A percentile compares a stretch with the other conserved stretches of the same genome.
Evolutionary conservation across 257 asterid genomes (phyloP).

Genomic region (Ophiorrhiza pumila): DNA sequence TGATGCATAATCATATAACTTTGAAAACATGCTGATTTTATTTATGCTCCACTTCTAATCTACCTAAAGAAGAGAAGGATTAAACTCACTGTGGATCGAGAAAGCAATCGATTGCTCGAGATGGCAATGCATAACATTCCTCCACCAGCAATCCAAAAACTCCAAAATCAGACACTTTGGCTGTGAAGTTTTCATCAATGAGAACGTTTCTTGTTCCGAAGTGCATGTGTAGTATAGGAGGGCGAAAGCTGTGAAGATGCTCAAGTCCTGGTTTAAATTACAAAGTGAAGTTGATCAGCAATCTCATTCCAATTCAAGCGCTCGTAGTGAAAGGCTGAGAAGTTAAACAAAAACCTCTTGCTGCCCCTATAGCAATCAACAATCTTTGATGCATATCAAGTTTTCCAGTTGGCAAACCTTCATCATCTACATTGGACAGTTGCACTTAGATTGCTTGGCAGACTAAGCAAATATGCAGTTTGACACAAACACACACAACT

Average conservation of each 20-base stretch:
- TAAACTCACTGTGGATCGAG: constrained; percentile 18
- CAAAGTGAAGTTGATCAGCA: neutral
- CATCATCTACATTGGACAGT: constrained; percentile 5
- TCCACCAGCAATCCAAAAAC: neutral
- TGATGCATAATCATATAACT: too few species aligned
- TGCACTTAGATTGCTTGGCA: neutral
- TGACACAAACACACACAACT: neutral
- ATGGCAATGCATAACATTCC: constrained; percentile 6
- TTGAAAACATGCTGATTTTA: too few species aligned
- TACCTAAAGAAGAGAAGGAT: neutral
- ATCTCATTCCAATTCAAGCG: too few species aligned
- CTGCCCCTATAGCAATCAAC: constrained; percentile 18
- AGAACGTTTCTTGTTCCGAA: constrained; percentile 10
- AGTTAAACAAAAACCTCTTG: constrained; percentile 5
- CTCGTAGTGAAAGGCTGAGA: too few species aligned
- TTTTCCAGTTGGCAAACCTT: constrained; percentile 12
- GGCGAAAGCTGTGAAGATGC: constrained; percentile 18
- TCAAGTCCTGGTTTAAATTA: constrained; percentile 9
- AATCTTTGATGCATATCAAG: constrained; percentile 10
- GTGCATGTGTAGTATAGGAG: constrained; percentile 7
- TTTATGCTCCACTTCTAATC: neutral
- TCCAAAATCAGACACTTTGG: constrained; percentile 16
- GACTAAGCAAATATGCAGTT: neutral
- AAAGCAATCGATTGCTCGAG: constrained; percentile 11
- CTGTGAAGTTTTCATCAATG: constrained; percentile 14